These are phyloP conservation scores for Aspergillus quadrilineatus DNA, from an alignment of 2,329 filamentous ascomycete genomes.

Conservation along the genomic window DNA sequence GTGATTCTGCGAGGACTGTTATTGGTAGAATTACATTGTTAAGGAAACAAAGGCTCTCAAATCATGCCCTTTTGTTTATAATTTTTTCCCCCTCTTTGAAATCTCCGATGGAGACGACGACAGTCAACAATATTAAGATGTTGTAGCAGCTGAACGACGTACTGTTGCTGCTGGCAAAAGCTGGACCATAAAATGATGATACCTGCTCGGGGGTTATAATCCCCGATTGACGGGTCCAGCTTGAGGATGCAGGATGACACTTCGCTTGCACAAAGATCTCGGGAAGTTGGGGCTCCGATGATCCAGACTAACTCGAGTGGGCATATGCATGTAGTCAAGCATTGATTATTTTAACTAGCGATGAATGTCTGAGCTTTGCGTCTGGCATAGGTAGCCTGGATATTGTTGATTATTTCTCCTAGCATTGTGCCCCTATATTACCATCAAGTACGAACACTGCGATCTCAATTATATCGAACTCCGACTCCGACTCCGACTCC, in stretches of 20 bases:
- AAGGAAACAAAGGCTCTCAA: no score
- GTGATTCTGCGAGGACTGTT: no score
- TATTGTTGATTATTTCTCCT: background rate
- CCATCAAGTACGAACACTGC: background rate
- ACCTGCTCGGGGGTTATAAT: background rate
- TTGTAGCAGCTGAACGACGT: background rate
- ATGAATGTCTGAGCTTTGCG: background rate
- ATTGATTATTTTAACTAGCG: background rate
- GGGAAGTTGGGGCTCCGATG: constrained; percentile 9
- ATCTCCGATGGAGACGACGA: no score
- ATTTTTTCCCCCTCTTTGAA: no score
- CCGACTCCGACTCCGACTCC: constrained; percentile 2
- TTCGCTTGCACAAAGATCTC: constrained; percentile 14
- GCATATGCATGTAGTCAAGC: constrained; percentile 1
- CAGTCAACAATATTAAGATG: no score
- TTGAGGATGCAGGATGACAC: background rate
- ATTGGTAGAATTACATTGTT: no score
- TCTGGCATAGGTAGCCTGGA: background rate
- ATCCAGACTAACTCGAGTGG: background rate
- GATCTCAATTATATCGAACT: background rate
- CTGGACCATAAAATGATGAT: background rate
- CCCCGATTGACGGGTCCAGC: background rate
- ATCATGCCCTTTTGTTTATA: no score
- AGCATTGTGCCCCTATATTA: background rate
- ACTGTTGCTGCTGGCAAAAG: background rate